A percentile compares a stretch with the other conserved stretches of the same genome.
These are phyloP conservation scores for Plasmopara viticola DNA, from an alignment of 352 stramenopile genomes.

Conservation along the genomic window DNA sequence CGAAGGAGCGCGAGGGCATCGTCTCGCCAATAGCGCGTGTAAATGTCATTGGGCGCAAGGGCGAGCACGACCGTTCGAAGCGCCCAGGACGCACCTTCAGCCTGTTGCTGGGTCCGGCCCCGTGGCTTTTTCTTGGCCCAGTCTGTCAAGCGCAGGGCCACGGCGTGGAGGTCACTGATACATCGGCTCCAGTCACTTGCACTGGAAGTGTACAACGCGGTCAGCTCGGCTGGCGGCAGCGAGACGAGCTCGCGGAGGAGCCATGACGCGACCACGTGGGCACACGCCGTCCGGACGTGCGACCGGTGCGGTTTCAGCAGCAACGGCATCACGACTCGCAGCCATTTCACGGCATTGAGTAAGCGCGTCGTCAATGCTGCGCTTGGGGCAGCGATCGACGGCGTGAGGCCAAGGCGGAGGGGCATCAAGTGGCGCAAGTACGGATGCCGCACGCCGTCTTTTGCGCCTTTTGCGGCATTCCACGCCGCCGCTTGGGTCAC, in stretches of 20 bases:
- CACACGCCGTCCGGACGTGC: conserved; percentile 31
- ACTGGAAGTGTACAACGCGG: conserved; percentile 18
- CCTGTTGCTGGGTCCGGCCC: conserved; percentile 41
- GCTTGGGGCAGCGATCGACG: conserved; percentile 1
- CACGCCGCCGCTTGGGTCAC: conserved; percentile 13
- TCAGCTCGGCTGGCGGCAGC: conserved; percentile 18
- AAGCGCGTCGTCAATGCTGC: conserved; percentile 7
- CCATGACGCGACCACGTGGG: conserved; percentile 34
- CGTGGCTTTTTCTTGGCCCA: conserved; percentile 23
- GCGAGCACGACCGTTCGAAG: conserved; percentile 44
- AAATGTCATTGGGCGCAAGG: conserved; percentile 54
- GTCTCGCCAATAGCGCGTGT: conserved; percentile 66
- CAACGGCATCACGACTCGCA: conserved; percentile 42
- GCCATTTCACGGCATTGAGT: conserved; percentile 32
- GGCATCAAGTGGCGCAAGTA: conserved; percentile 35
- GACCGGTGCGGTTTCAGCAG: conserved; percentile 49
- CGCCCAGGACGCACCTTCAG: conserved; percentile 35
- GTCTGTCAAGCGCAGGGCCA: conserved; percentile 35
- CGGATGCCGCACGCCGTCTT: conserved; percentile 27
- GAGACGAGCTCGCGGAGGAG: conserved; percentile 35
- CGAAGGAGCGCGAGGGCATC: conserved; percentile 47
- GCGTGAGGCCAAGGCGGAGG: conserved; percentile 33
- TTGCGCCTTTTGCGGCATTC: conserved; percentile 15
- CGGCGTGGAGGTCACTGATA: conserved; percentile 53
- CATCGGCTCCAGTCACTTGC: conserved; percentile 53